Base-by-base conservation (phyloP, 306 rosid genomes). In the Sicyos edulis region DNA sequence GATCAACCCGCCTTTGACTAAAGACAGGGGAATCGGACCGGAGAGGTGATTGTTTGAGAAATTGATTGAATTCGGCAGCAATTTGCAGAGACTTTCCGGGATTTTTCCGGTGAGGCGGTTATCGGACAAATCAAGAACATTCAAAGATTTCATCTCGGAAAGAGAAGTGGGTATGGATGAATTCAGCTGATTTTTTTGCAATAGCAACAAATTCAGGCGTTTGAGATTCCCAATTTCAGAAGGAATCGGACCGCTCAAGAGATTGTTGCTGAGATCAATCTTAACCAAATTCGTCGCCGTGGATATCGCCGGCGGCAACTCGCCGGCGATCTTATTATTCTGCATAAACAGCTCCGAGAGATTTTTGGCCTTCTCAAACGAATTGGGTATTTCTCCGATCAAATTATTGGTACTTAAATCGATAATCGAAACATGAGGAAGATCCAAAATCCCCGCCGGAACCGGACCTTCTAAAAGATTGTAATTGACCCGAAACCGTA, bases 121-220 rank as follows among this genome's bases (percentile, higher is more conserved):
- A 71, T 84, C 83, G 47, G 99, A 95, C 71, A 91, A 90, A 72
- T 95, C 99, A 64, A 95, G 99, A 79, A 95, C 95, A 76, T 95
- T 95, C 74, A 95, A 88, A 44, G 88, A 89, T 71, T 68, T 81
- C 10, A 91, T 82, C 4, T 71, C 78, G 52, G 96, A 87, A 22
- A 95, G 85, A 9, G 97, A 86, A 63, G 66, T 74, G 0, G 99
- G 99, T 40, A 95, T 95, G 6, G 92, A 80, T 29, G 92, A 89
- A 56, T 70, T 89, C 78, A 95, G 60, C 81, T 75, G 84, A 82
- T 95, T 95, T 76, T 86, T 85, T 89, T 95, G 95, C 64, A 95
- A 19, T 82, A 89, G 82, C 19, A 95, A 86, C 77, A 87, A 74
- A 62, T 95, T 95, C 1, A 95, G 87, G 83, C 54, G 87, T 71